Evolutionary conservation across 495 filamentous ascomycete species (phyloP), one percentile per base, ranked within the genome.

Genomic region (Penicillium crystallinum): DNA sequence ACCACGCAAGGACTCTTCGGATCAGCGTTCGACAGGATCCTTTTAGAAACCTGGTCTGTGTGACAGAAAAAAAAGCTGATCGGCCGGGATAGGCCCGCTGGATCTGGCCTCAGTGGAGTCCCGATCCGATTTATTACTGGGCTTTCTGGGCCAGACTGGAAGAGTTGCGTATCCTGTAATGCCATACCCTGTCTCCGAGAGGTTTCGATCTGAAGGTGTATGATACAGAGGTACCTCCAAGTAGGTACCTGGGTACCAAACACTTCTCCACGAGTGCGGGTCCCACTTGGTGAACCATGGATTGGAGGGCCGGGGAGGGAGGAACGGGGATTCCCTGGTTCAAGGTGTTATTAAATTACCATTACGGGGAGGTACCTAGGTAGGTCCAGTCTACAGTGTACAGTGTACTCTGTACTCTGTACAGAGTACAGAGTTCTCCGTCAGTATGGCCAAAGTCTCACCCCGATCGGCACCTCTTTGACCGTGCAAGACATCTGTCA

Each of bases 31-130:
- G n/a, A n/a, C n/a, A n/a, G n/a, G n/a, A n/a, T 27, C 7, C 23
- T 7, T 27, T 63, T 46, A 57, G 54, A 51, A 64, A 61, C 58
- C 61, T 63, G 57, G 61, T 63, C 58, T 64, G 61, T 64, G 61
- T 64, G 61, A 64, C 61, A 15, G 46, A 25, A 23, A 43, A 18
- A 31, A 45, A 51, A 56, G 49, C 55, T 63, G 61, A 63, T 63
- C 61, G 54, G 23, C 53, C 52, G 58, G 54, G 58, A 58, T 58
- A 58, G 50, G 55, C 55, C 51, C 52, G 55, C 55, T 54, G 52
- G 33, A 53, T 54, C 52, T 45, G 17, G 42, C 7, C 40, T 51
- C 19, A 38, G 54, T 57, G 54, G 54, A 53, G 42, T 36, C 23
- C 47, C 48, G 52, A 52, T 49, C 23, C 29, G 30, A 30, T 63